Evolutionary conservation across 2,329 filamentous ascomycete genomes (phyloP), one percentile per base, ranked within the genome.

Genomic region (Fusarium gaditjirri): DNA sequence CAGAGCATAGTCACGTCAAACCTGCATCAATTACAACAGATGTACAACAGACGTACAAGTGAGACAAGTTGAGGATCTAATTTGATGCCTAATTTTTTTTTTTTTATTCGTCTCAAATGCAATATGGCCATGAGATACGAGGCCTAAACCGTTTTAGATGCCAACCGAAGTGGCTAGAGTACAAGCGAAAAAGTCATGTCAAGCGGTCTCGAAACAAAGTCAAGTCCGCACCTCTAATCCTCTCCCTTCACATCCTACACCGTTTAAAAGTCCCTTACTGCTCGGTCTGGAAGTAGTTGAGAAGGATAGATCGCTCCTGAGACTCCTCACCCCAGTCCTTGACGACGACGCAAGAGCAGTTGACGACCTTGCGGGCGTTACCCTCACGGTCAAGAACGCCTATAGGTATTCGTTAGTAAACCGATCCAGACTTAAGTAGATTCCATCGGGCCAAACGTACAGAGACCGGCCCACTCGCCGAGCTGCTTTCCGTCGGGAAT

Each of bases 271-370:
- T 29, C 55, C 52, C 68, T 81, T 91, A 92, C 84, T 91, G 89
- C 85, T 91, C 89, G 84, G 94, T 97, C 90, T 97, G 93, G 95
- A 99, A 98, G 93, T 99, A 99, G 93, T 99, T 97, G 86, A 99
- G 94, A 84, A 99, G 93, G 87, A 98, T 94, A 83, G 92, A 94
- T 84, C 96, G 95, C 92, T 99, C 96, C 89, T 97, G 95, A 78
- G 93, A 97, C 90, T 99, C 96, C 91, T 98, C 96, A 91, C 96
- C 96, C 96, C 96, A 99, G 87, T 99, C 95, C 90, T 96, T 95
- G 83, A 99, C 96, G 74, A 99, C 96, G 82, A 99, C 96, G 90
- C 96, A 98, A 83, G 95, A 98, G 94, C 96, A 99, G 93, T 99
- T 99, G 89, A 99, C 96, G 79, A 99, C 95, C 93, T 99, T 99